phyloP scores from a whole-genome alignment of 352 stramenopile genomes.

The Phytophthora meadii region DNA sequence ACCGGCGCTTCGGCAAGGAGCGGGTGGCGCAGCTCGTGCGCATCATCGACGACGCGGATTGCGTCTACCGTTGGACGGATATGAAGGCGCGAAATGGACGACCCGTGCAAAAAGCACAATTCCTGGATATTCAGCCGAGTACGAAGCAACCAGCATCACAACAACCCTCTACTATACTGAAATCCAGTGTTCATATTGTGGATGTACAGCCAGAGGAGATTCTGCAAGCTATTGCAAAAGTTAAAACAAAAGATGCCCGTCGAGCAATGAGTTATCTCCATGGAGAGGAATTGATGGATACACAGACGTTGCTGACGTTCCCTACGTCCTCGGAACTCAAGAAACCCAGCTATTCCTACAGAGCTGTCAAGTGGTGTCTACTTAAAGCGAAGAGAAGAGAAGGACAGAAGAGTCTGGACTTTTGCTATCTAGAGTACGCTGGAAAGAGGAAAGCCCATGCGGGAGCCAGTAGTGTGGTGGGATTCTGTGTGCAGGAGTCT shows the following conservation, averaged over 20 bases:
- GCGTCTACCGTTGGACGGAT: constrained; percentile 72
- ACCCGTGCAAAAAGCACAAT: constrained; percentile 57
- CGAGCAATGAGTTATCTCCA: constrained; percentile 62
- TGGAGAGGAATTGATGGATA: constrained; percentile 59
- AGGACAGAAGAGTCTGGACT: constrained; percentile 60
- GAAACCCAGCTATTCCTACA: constrained; percentile 72
- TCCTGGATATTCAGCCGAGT: constrained; percentile 60
- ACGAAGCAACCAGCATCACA: constrained; percentile 42
- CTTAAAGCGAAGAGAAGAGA: constrained; percentile 34
- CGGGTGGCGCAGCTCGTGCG: constrained; percentile 69
- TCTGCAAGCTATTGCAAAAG: constrained; percentile 58
- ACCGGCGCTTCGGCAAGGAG: constrained; percentile 74
- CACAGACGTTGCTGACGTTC: constrained; percentile 78
- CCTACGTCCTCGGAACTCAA: constrained; percentile 49
- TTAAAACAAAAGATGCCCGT: constrained; percentile 63
- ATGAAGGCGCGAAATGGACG: constrained; percentile 35
- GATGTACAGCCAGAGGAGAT: constrained; percentile 73
- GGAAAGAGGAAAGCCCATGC: constrained; percentile 56
- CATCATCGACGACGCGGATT: constrained; percentile 78
- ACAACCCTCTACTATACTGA: constrained; percentile 59
- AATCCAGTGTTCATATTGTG: constrained; percentile 66
- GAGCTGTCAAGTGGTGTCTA: constrained; percentile 75
- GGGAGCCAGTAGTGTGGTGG: constrained; percentile 58
- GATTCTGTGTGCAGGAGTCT: constrained; percentile 83
- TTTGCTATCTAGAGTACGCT: constrained; percentile 84